Evolutionary conservation across 2,329 filamentous ascomycete genomes (phyloP), one percentile per base, ranked within the genome.

Genomic region (Penicillium carneum): DNA sequence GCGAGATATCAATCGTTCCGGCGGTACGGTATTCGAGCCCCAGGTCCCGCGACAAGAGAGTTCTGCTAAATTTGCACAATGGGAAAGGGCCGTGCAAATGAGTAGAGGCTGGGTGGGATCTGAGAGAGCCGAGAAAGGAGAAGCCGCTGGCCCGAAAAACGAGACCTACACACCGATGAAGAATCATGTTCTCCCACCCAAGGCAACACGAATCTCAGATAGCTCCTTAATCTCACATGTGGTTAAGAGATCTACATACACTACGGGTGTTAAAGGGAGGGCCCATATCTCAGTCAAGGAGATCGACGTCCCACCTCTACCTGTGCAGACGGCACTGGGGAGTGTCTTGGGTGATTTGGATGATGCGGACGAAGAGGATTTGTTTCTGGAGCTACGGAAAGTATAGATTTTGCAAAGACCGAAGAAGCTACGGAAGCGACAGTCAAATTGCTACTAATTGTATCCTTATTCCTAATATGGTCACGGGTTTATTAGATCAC

Each of bases 21-120:
- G 88, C n/a, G 85, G 88, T 54, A 88, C 83, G 51, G 83, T 87
- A 10, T 96, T 96, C 72, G 81, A 86, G 71, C 90, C 91, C 1
- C 81, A 86, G 65, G 85, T 91, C 3, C 63, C 62, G 2, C 64
- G 43, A 0, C 80, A 85, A 63, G 82, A 87, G 63, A 85, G 87
- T 49, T 77, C 78, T 31, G 81, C 81, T 68, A 85, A 88, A 74
- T 91, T 91, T 67, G 81, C 80, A 63, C 83, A 86, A 63, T 93
- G 90, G 90, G 84, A 88, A 69, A 87, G 88, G 74, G 90, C 90
- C 0, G 90, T 93, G 10, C 78, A 87, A 68, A 93, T 92, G 89
- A 88, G 86, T 72, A 85, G 82, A 71, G 90, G 90, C 9, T 93
- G 90, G 90, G 55, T 74, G 38, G 66, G 66, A 10, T 59, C 65